Evolutionary conservation across 768 basidiomycete species (phyloP), one percentile per base, ranked within the genome.

Genomic region (Leccinum subgranulosum): DNA sequence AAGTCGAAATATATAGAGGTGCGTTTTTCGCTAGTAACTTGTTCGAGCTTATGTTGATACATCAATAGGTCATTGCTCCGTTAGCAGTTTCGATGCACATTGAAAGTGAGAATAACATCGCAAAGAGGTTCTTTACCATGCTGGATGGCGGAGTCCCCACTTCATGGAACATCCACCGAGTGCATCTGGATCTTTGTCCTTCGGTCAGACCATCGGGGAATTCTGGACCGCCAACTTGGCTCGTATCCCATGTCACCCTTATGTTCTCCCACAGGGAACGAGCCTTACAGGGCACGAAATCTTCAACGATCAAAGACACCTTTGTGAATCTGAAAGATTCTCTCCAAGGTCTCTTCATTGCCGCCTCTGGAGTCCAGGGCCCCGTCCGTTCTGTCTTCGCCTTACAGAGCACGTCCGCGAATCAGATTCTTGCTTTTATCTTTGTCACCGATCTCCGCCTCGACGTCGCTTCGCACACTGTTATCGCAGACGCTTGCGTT

Each of bases 1-100:
- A 83, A 81, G 60, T 85, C 83, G 1, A 74, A 66, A 25, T 86
- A 81, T 56, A 68, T 85, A 4, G 76, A 73, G 66, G 74, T 73
- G 23, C 3, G 66, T 57, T 3, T 28, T 10, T 45, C 12, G 3
- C 17, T 15, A 8, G n/a, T 11, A n/a, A 25, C 12, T 48, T 15
- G 7, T 28, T 5, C 11, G 12, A 39, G 3, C 33, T n/a, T 19
- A 21, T 2, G 6, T 11, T 58, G 28, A 65, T 6, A 36, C 28
- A 10, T 53, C 36, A 43, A 34, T 39, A 59, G 70, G 69, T 72
- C 12, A 54, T 65, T 12, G 59, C 64, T 10, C 65, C 64, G n/a
- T 25, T 60, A 1, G 58, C 57, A 5, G 3, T 61, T 55, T 50
- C 65, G 33, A 51, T 65, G 59, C 59, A 50, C 2, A 54, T 61